Percentiles rank a stretch among this genome's conserved stretches.
Conservation (phyloP, 176 grass and related monocot species). For the Oryza nivara region DNA sequence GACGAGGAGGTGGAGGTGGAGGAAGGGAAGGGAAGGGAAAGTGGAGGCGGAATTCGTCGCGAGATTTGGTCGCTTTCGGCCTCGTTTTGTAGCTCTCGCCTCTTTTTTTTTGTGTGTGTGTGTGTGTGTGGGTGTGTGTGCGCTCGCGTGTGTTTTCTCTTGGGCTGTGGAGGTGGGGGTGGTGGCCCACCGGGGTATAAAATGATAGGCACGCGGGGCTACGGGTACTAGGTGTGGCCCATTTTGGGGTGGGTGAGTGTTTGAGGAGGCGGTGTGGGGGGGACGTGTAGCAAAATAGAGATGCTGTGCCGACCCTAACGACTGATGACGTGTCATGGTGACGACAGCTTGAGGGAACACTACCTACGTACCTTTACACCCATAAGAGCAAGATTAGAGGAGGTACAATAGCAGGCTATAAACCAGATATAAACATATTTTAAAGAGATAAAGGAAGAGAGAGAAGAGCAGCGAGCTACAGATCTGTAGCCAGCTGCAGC, state of each 20-base stretch:
- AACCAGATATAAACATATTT: too few relatives aligned
- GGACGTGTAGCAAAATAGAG: neutral
- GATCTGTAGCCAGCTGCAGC: too few relatives aligned
- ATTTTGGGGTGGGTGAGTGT: neutral
- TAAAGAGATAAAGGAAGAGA: too few relatives aligned
- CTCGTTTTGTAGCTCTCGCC: conserved; percentile 24
- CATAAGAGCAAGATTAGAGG: too few relatives aligned
- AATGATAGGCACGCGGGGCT: neutral
- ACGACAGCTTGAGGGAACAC: too few relatives aligned
- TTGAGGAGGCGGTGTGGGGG: neutral
- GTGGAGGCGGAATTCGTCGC: conserved; percentile 45
- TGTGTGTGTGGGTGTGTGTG: neutral
- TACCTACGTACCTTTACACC: too few relatives aligned
- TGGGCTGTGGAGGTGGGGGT: neutral
- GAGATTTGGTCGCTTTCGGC: conserved; percentile 56
- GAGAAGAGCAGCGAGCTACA: too few relatives aligned
- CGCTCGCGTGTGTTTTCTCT: neutral
- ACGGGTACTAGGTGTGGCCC: neutral
- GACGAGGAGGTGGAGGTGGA: neutral
- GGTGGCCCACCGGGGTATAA: too few relatives aligned
- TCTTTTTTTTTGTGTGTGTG: neutral
- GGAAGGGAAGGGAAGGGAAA: conserved; percentile 24
- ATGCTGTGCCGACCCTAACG: neutral
- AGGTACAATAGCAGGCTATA: too few relatives aligned
- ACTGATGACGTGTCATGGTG: too few relatives aligned